Percentiles rank a stretch among this genome's conserved stretches.
Conservation (phyloP, 129 eudicot species). For the Helianthus annuus region DNA sequence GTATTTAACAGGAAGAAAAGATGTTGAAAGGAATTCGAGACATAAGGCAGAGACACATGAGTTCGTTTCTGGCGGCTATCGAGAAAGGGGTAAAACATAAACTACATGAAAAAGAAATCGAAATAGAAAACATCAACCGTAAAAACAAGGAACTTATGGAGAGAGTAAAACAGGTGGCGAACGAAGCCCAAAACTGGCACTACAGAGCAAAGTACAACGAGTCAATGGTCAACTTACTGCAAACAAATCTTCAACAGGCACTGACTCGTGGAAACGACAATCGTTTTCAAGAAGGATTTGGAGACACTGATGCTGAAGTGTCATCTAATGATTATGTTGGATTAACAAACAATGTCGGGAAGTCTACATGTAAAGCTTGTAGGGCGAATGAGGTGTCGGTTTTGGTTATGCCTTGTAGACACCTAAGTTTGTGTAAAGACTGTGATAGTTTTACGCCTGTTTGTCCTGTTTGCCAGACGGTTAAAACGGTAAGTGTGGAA, state of each 20-base stretch:
- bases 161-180: constrained; percentile 70
- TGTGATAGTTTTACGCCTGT: constrained; percentile 65
- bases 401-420: constrained; percentile 97
- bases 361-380: constrained; percentile 62
- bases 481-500: constrained; percentile 72
- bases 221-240: constrained; percentile 67
- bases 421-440: constrained; percentile 84
- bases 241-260: constrained; percentile 79
- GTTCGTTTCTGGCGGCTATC: constrained; percentile 63
- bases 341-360: constrained; percentile 32
- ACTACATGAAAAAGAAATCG: constrained; percentile 66
- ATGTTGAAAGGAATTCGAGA: constrained; percentile 71
- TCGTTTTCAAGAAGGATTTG: constrained; percentile 79
- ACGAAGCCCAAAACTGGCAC: constrained; percentile 93
- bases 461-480: constrained; percentile 81
- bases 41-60: constrained; percentile 81
- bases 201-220: constrained; percentile 89
- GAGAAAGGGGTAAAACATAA: constrained; percentile 62
- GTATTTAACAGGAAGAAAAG: constrained; percentile 68
- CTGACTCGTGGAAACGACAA: constrained; percentile 56
- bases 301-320: constrained; percentile 80
- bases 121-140: constrained; percentile 74
- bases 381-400: constrained; percentile 66
- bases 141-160: constrained; percentile 76
- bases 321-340: constrained; percentile 54